Evolutionary conservation across 768 basidiomycete genomes (phyloP).

Genomic region (Pulveroboletus frians): DNA sequence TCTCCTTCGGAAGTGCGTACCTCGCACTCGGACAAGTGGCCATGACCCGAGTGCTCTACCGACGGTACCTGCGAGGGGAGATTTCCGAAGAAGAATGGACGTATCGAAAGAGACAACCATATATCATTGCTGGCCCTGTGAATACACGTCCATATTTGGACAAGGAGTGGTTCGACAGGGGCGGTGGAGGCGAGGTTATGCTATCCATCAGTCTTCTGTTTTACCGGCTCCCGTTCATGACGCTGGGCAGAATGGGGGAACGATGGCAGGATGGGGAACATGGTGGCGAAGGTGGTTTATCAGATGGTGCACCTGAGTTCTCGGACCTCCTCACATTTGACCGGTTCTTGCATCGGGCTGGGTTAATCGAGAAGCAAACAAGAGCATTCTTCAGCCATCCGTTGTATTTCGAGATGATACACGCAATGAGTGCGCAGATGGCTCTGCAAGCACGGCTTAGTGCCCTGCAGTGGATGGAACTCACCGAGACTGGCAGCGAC

Average conservation of each 20-base stretch:
- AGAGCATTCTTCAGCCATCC: conserved; percentile 36
- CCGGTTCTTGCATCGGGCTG: conserved; percentile 44
- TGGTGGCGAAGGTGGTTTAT: too few relatives aligned
- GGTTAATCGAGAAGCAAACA: conserved; percentile 34
- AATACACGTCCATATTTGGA: too few relatives aligned
- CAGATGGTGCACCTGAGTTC: conserved; percentile 34
- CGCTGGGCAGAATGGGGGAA: too few relatives aligned
- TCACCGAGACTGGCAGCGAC: neutral
- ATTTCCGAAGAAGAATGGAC: conserved; percentile 49
- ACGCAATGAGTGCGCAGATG: conserved; percentile 1
- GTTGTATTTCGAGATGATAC: conserved; percentile 40
- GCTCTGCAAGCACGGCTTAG: too few relatives aligned
- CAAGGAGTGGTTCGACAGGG: too few relatives aligned
- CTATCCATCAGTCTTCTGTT: too few relatives aligned
- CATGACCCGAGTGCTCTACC: conserved; percentile 45
- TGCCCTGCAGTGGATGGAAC: too few relatives aligned
- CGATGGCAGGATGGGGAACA: too few relatives aligned
- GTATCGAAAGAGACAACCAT: too few relatives aligned
- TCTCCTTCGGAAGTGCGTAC: conserved; percentile 23
- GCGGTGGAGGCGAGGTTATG: too few relatives aligned
- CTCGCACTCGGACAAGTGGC: conserved; percentile 50
- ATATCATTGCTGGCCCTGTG: too few relatives aligned
- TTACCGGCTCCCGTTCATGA: too few relatives aligned
- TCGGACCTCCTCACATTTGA: conserved; percentile 37
- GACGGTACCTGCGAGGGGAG: conserved; percentile 42